Percentiles rank a stretch among this genome's conserved stretches.
Evolutionary conservation across 2,329 filamentous ascomycete genomes (phyloP).

Genomic region (Ceratocystis smalleyi): DNA sequence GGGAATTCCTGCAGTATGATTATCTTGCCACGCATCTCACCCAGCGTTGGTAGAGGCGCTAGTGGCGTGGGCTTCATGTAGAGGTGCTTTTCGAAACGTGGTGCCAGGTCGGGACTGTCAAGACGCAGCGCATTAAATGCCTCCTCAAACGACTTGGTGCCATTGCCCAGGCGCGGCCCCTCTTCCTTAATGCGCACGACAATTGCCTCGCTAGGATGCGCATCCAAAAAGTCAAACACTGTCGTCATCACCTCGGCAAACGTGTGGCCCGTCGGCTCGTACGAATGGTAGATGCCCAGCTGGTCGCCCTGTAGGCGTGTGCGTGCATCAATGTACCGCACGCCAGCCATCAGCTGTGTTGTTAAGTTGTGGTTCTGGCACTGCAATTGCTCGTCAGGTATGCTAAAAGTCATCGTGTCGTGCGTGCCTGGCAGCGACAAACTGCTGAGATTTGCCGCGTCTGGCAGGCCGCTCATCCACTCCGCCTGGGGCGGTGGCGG

Average conservation of each 20-base stretch:
- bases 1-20: conserved; percentile 35
- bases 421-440: conserved; percentile 38
- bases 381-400: conserved; percentile 26
- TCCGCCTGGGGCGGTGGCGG: conserved; percentile 19
- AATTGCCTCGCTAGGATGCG: conserved; percentile 31
- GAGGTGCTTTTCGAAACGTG: conserved; percentile 26
- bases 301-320: conserved; percentile 29
- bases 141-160: conserved; percentile 30
- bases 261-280: conserved; percentile 31
- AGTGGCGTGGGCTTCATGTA: conserved; percentile 23
- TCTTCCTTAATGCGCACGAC: conserved; percentile 38
- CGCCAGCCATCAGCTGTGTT: conserved; percentile 31
- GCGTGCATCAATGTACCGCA: conserved; percentile 37
- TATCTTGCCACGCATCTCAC: conserved; percentile 31
- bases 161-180: conserved; percentile 23
- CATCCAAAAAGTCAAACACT: conserved; percentile 33
- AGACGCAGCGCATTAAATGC: conserved; percentile 30
- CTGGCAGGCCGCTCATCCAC: conserved; percentile 33
- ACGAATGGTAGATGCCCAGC: conserved; percentile 34
- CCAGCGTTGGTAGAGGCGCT: conserved; percentile 29
- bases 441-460: conserved; percentile 27
- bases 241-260: conserved; percentile 29
- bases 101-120: conserved; percentile 23
- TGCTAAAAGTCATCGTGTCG: conserved; percentile 36
- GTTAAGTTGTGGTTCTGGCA: conserved; percentile 34